These are phyloP conservation scores for Thinopyrum elongatum DNA, from an alignment of 176 grass and related monocot genomes.

Conservation along the genomic window DNA sequence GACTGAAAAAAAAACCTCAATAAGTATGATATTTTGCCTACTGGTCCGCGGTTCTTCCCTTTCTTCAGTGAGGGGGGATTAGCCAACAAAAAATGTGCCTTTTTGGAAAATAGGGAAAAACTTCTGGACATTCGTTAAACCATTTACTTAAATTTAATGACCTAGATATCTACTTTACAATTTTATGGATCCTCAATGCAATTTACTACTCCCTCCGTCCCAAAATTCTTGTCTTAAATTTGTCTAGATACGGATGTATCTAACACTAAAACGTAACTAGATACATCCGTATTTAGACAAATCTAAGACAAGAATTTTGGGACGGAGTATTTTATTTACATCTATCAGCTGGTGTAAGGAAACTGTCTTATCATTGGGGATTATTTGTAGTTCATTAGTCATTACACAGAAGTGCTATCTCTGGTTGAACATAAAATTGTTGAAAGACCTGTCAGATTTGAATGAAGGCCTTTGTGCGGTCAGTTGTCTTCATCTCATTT, in stretches of 20 bases:
- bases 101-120: not conserved
- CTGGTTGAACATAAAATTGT: conserved; percentile 13
- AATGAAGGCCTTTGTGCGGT: not conserved
- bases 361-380: not conserved
- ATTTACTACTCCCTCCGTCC: too few relatives aligned
- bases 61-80: not conserved
- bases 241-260: too few relatives aligned
- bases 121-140: not conserved
- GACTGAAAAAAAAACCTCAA: not conserved
- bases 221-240: too few relatives aligned
- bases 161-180: conserved; percentile 6
- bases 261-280: too few relatives aligned
- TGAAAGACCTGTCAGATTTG: not conserved
- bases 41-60: not conserved
- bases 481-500: conserved; percentile 5
- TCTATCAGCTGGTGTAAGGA: not conserved
- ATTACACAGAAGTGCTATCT: not conserved
- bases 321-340: not conserved
- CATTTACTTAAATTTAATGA: conserved; percentile 18
- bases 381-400: conserved; percentile 9
- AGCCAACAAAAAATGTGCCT: not conserved
- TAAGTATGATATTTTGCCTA: not conserved
- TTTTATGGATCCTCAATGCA: not conserved
- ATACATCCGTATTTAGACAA: too few relatives aligned
- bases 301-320: too few relatives aligned